Conservation (phyloP, 2,329 filamentous ascomycete genomes). For the Fusarium sp. region DNA sequence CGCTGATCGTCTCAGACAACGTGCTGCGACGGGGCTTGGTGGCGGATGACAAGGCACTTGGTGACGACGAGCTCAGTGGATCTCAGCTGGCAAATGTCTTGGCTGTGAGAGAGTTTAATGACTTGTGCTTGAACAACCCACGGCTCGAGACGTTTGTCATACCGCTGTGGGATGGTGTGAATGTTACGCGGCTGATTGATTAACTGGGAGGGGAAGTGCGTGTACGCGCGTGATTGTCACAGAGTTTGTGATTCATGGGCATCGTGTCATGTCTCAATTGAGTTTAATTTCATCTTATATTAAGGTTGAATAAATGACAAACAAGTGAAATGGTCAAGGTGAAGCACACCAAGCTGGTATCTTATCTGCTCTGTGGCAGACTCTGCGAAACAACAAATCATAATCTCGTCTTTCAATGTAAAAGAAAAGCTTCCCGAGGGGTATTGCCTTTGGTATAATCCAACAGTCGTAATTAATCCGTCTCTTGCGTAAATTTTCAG, state of each 20-base stretch:
- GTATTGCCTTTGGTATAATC: conserved; percentile 5
- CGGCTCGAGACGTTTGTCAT: conserved; percentile 60
- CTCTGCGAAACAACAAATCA: conserved; percentile 21
- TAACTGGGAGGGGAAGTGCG: conserved; percentile 34
- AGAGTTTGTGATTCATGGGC: background rate
- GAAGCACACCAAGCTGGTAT: conserved; percentile 17
- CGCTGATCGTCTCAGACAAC: conserved; percentile 70
- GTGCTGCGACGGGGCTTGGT: conserved; percentile 66
- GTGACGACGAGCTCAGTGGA: conserved; percentile 38
- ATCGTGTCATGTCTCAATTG: background rate
- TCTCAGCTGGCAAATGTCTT: conserved; percentile 40
- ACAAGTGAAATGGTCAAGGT: conserved; percentile 1
- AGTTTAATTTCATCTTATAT: background rate
- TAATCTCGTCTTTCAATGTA: conserved; percentile 34
- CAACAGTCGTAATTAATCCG: conserved; percentile 32
- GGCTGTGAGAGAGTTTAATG: conserved; percentile 56
- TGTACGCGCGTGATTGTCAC: background rate
- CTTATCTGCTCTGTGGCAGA: conserved; percentile 18
- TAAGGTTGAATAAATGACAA: conserved; percentile 19
- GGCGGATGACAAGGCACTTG: conserved; percentile 54
- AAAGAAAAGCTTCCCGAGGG: background rate
- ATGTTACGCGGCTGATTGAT: conserved; percentile 58
- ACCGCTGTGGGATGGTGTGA: conserved; percentile 62
- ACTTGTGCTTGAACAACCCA: conserved; percentile 50
- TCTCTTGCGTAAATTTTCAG: background rate